Evolutionary conservation across 208 protist species (phyloP), one percentile per base, ranked within the genome.

Genomic region (Acanthamoeba sp.): DNA sequence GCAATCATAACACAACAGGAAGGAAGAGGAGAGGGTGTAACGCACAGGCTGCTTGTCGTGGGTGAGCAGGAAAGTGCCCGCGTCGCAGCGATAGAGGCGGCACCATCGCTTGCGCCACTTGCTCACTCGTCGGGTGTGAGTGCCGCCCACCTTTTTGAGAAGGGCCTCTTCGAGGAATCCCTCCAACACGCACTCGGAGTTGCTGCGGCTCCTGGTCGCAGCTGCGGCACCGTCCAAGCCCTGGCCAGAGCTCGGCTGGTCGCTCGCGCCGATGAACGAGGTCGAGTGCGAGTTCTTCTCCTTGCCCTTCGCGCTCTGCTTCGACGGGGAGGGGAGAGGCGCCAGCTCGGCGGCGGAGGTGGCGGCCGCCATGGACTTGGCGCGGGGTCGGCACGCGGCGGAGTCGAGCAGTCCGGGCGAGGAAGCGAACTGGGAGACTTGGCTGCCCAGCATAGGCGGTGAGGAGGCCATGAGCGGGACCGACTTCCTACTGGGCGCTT

Each of bases 71-170:
- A 55, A 84, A 38, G 20, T 52, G 12, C 73, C 73, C 10, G 14
- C 73, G 22, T 84, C 40, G 34, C 42, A 27, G 22, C 73, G 22
- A 24, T 32, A 24, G 22, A 84, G 73, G 38, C 40, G 38, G 2
- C 48, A 34, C 73, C 73, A 84, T 22, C 73, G 34, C n/a, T 34
- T 20, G 40, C 73, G 73, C 73, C 73, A 84, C 73, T 84, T 84
- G 22, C 38, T 34, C 38, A 84, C 38, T 4, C 73, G 73, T 48
- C 73, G 73, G 1, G 73, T 84, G 38, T 42, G 22, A 6, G 34
- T 27, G 40, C 40, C 27, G 27, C 73, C 73, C 18, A 84, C 12
- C 10, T 24, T 7, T 27, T 84, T 84, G 73, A 84, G 73, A 34
- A 32, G 20, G 1, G 38, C 73, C 40, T 55, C 73, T 18, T 84